phyloP scores from a whole-genome alignment of 1,284 basidiomycete species.

The Coniferiporia weirii region DNA sequence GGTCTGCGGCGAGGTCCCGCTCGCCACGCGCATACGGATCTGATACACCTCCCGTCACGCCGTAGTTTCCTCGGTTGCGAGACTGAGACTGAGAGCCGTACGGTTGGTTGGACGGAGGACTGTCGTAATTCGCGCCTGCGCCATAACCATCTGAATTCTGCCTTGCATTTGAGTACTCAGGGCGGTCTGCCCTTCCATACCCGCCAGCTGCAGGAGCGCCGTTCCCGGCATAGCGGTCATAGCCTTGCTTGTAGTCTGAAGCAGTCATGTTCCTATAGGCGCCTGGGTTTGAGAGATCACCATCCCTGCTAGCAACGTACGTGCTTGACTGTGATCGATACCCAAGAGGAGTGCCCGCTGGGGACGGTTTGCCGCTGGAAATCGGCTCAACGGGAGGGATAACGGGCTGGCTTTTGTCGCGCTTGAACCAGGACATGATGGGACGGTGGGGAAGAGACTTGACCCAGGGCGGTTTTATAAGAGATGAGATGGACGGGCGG shows the following conservation, averaged over 20 bases:
- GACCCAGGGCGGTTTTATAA: background rate
- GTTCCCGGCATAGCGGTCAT: slow-evolving; percentile 24
- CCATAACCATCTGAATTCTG: slow-evolving; percentile 27
- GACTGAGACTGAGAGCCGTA: background rate
- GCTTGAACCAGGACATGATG: slow-evolving; percentile 71
- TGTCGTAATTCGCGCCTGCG: background rate
- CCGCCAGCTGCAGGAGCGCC: background rate
- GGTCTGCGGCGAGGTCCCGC: slow-evolving; percentile 54
- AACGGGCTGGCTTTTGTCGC: slow-evolving; percentile 55
- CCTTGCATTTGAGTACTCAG: slow-evolving; percentile 13
- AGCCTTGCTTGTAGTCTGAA: slow-evolving; percentile 25
- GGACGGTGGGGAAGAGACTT: slow-evolving; percentile 1
- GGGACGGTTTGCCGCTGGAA: slow-evolving; percentile 33
- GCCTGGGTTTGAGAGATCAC: slow-evolving; percentile 42
- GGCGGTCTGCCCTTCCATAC: slow-evolving; percentile 1
- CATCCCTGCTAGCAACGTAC: slow-evolving; percentile 63
- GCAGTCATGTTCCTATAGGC: slow-evolving; percentile 26
- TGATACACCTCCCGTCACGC: slow-evolving; percentile 46
- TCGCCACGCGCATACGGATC: slow-evolving; percentile 59
- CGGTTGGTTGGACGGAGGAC: background rate
- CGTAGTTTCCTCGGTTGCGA: slow-evolving; percentile 40
- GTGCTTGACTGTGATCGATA: slow-evolving; percentile 54
- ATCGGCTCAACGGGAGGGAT: slow-evolving; percentile 62
- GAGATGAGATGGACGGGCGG: background rate
- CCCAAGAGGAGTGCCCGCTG: slow-evolving; percentile 31